Evolutionary conservation across 202 grass and related monocot genomes (phyloP).

Genomic region (Musa balbisiana): DNA sequence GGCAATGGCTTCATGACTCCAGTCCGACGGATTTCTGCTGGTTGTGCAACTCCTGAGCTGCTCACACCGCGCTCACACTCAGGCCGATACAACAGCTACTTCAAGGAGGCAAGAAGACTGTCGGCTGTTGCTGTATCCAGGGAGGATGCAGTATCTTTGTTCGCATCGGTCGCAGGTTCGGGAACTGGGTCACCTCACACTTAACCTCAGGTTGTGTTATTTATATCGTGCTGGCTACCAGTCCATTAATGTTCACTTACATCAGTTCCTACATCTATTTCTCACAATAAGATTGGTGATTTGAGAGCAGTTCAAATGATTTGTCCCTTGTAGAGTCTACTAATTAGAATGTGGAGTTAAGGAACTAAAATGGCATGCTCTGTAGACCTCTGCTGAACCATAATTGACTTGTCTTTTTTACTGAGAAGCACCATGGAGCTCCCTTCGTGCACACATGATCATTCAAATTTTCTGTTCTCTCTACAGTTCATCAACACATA

Average conservation of each 20-base stretch:
- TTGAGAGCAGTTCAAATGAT: not conserved
- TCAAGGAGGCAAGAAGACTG: constrained; percentile 47
- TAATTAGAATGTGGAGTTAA: constrained; percentile 22
- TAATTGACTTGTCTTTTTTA: too few relatives aligned
- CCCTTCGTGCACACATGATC: too few relatives aligned
- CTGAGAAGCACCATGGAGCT: too few relatives aligned
- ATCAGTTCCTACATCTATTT: not conserved
- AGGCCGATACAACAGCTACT: constrained; percentile 53
- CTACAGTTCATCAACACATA: too few relatives aligned
- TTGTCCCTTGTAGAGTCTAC: not conserved
- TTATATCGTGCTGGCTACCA: constrained; percentile 23
- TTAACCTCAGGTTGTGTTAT: constrained; percentile 6
- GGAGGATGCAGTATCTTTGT: constrained; percentile 65
- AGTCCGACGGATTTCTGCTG: constrained; percentile 40
- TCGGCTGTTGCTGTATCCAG: constrained; percentile 18
- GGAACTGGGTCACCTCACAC: constrained; percentile 48
- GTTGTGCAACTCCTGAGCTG: constrained; percentile 68
- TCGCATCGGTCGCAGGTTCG: constrained; percentile 65
- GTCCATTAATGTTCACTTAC: not conserved
- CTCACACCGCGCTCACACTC: constrained; percentile 71
- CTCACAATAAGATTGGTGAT: not conserved
- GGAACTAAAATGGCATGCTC: constrained; percentile 19
- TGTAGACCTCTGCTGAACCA: not conserved
- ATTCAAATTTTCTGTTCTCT: too few relatives aligned
- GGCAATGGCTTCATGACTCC: constrained; percentile 76